Conservation (phyloP, 2,329 filamentous ascomycete genomes). For the Microcera coccophila region DNA sequence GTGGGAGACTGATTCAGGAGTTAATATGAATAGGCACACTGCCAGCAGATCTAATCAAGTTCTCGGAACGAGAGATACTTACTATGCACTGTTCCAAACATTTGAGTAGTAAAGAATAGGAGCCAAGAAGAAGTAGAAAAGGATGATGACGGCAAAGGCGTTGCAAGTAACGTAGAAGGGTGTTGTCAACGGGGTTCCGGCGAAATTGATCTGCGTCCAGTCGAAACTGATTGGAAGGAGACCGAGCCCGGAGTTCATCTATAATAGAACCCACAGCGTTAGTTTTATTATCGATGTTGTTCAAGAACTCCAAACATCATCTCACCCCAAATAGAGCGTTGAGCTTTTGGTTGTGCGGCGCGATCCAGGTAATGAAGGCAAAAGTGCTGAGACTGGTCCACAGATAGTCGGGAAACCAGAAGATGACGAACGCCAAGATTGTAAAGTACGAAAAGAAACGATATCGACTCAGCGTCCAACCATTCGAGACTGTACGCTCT, state of each 20-base stretch:
- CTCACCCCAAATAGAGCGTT: slow-evolving; percentile 62
- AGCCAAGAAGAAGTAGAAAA: slow-evolving; percentile 56
- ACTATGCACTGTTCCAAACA: slow-evolving; percentile 54
- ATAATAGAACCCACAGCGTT: too few relatives aligned
- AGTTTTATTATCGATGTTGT: too few relatives aligned
- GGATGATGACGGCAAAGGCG: slow-evolving; percentile 47
- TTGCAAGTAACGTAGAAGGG: slow-evolving; percentile 55
- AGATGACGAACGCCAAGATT: slow-evolving; percentile 49
- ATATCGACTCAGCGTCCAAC: slow-evolving; percentile 63
- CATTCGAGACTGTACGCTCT: slow-evolving; percentile 49
- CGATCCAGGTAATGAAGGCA: slow-evolving; percentile 59
- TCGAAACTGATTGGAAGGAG: slow-evolving; percentile 60
- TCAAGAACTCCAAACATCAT: too few relatives aligned
- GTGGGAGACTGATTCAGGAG: too few relatives aligned
- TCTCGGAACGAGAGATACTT: too few relatives aligned
- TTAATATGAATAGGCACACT: too few relatives aligned
- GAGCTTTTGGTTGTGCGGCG: slow-evolving; percentile 56
- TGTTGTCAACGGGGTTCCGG: slow-evolving; percentile 49
- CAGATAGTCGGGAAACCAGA: slow-evolving; percentile 61
- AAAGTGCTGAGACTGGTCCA: slow-evolving; percentile 61
- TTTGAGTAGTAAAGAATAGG: slow-evolving; percentile 57
- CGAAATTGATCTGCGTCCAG: slow-evolving; percentile 48
- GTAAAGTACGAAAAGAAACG: slow-evolving; percentile 59
- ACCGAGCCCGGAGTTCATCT: too few relatives aligned
- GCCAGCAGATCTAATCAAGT: too few relatives aligned